Base-by-base conservation (phyloP, 345 rosid species). In the Eucalyptus fibrosa region DNA sequence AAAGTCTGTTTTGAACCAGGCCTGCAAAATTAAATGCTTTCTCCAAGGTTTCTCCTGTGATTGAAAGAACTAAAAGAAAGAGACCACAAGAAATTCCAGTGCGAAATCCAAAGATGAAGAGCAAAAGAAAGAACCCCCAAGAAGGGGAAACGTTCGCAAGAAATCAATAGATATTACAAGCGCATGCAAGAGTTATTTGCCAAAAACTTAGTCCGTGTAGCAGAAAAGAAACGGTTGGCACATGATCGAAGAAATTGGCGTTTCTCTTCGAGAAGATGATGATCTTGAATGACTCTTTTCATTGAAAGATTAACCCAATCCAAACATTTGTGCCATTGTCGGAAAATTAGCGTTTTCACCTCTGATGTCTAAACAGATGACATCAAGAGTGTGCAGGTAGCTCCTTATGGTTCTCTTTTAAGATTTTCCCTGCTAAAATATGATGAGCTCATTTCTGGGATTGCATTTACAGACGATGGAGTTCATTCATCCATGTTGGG, bases 401-500 rank as follows among this genome's bases (percentile, higher is more conserved):
- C 0, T 53, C 23, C 56, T 53, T 7, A 19, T 0, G 24, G 18
- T 51, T 51, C 2, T 51, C 23, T 51, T 17, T 7, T 7, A 18
- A 53, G 62, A 9, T 23, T 56, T 23, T 23, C 62, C 6, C 13
- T 9, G 5, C 60, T 24, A 56, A 55, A 55, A 23, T 56, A 9
- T 23, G 28, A 56, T 8, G 60, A 23, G 60, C 28, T 23, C 6
- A 56, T 56, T 56, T 23, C 60, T 56, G 12, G 2, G 3, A 56
- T 56, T 56, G 62, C 62, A 56, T 0, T 56, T 1, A 56, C 62
- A 4, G 62, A 56, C 6, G 0, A 4, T 1, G 34, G 37, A 4
- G 34, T 8, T 14, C 72, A 7, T n/a, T 65, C 72, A 30, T 65
- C 37, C 9, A 0, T 65, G 5, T 1, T 65, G 0, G 72, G 9